A percentile compares a stretch with the other conserved stretches of the same genome.
phyloP scores from a whole-genome alignment of 257 asterid species.

The Pogostemon cablin region DNA sequence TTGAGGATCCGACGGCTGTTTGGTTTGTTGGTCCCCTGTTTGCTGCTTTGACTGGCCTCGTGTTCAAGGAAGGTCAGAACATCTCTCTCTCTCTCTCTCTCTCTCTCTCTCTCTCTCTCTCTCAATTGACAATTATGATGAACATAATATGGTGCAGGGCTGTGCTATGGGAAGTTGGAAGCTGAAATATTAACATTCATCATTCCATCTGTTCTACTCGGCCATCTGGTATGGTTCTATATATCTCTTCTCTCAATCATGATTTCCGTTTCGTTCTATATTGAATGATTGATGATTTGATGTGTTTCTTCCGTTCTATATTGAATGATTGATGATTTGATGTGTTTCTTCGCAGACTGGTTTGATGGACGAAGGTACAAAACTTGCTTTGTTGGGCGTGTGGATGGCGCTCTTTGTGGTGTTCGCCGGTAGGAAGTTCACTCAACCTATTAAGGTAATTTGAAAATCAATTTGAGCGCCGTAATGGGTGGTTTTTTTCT shows the following conservation, averaged over 20 bases:
- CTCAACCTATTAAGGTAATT: slow-evolving; percentile 82
- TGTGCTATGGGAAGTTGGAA: slow-evolving; percentile 90
- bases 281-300: neutral
- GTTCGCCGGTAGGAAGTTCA: slow-evolving; percentile 94
- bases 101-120: neutral
- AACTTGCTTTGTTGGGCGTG: slow-evolving; percentile 57
- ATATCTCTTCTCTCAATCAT: neutral
- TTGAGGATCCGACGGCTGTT: slow-evolving; percentile 68
- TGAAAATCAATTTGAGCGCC: neutral
- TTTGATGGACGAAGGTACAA: slow-evolving; percentile 78
- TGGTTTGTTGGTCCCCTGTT: slow-evolving; percentile 96
- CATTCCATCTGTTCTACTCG: slow-evolving; percentile 78
- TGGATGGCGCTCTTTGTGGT: slow-evolving; percentile 85
- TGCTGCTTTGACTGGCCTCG: slow-evolving; percentile 91
- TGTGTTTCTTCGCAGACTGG: slow-evolving; percentile 53
- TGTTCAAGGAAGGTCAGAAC: slow-evolving; percentile 82
- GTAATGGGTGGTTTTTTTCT: no score
- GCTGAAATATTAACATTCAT: slow-evolving; percentile 80
- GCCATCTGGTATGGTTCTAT: slow-evolving; percentile 67
- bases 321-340: neutral
- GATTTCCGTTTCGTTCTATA: neutral
- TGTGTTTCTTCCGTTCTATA: no score
- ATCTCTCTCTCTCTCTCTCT: neutral
- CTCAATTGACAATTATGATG: neutral
- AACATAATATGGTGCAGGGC: slow-evolving; percentile 41